phyloP scores from a whole-genome alignment of 2,329 filamentous ascomycete genomes.

The Magnaporthiopsis poae region DNA sequence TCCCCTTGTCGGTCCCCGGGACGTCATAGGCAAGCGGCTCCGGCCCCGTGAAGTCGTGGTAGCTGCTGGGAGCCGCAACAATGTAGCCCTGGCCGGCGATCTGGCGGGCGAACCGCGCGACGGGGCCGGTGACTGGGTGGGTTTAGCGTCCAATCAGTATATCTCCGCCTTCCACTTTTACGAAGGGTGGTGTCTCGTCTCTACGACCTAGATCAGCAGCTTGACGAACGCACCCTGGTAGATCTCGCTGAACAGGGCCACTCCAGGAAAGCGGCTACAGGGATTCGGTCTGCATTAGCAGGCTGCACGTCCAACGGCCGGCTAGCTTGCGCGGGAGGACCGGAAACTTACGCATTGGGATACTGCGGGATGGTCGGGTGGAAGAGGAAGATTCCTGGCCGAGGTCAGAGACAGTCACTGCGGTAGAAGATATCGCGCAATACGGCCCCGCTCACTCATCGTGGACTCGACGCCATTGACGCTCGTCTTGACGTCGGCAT shows the following conservation, averaged over 20 bases:
- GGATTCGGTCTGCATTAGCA: conserved; percentile 7
- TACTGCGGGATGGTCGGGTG: conserved; percentile 78
- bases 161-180: not conserved
- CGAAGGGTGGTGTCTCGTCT: too few relatives aligned
- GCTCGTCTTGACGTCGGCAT: conserved; percentile 39
- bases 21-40: conserved; percentile 77
- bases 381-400: conserved; percentile 73
- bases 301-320: not conserved
- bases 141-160: not conserved
- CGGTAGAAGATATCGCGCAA: too few relatives aligned
- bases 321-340: not conserved
- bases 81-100: conserved; percentile 91
- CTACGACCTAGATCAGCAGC: too few relatives aligned
- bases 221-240: conserved; percentile 62
- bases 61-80: conserved; percentile 78
- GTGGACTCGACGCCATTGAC: conserved; percentile 44
- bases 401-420: not conserved
- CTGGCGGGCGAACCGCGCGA: conserved; percentile 78
- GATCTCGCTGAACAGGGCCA: conserved; percentile 85
- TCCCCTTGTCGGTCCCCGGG: conserved; percentile 78
- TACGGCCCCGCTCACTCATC: conserved; percentile 33
- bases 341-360: conserved; percentile 59
- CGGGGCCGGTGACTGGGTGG: conserved; percentile 69
- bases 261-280: conserved; percentile 64
- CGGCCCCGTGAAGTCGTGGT: conserved; percentile 85